These are phyloP conservation scores for Leccinum rimulosum DNA, from an alignment of 768 basidiomycete genomes.

Conservation along the genomic window DNA sequence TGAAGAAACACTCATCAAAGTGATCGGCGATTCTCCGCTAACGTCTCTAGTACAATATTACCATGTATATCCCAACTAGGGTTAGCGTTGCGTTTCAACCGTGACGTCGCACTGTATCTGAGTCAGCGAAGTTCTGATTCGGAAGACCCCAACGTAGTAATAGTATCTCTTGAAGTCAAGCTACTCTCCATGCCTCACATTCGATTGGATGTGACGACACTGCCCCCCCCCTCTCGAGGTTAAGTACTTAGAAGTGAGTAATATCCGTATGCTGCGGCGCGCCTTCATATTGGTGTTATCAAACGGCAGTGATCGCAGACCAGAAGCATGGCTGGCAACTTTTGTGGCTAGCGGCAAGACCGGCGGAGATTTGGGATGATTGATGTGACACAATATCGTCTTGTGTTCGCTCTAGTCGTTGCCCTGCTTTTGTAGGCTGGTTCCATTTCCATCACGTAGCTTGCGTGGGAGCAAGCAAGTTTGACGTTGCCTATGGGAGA, in stretches of 20 bases:
- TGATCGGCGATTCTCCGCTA: too few relatives aligned
- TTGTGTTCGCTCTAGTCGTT: background rate
- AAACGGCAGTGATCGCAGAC: background rate
- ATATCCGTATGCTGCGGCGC: background rate
- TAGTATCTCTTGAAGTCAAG: background rate
- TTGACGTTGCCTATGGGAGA: too few relatives aligned
- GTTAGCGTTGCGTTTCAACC: too few relatives aligned
- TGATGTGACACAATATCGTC: background rate
- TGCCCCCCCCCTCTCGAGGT: background rate
- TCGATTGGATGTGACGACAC: background rate
- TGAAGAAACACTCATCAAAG: too few relatives aligned
- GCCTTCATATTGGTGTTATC: background rate
- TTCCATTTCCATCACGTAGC: too few relatives aligned
- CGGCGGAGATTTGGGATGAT: background rate
- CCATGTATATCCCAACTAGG: too few relatives aligned
- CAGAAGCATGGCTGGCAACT: background rate
- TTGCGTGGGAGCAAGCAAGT: too few relatives aligned
- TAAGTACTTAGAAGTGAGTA: background rate
- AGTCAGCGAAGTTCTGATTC: background rate
- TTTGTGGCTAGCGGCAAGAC: background rate
- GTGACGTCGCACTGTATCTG: background rate
- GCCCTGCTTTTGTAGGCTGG: too few relatives aligned
- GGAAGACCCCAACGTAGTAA: background rate
- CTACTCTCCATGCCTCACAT: too few relatives aligned
- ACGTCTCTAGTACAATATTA: too few relatives aligned